phyloP scores from a whole-genome alignment of 2,329 filamentous ascomycete genomes.

The Penicillium polonicum region DNA sequence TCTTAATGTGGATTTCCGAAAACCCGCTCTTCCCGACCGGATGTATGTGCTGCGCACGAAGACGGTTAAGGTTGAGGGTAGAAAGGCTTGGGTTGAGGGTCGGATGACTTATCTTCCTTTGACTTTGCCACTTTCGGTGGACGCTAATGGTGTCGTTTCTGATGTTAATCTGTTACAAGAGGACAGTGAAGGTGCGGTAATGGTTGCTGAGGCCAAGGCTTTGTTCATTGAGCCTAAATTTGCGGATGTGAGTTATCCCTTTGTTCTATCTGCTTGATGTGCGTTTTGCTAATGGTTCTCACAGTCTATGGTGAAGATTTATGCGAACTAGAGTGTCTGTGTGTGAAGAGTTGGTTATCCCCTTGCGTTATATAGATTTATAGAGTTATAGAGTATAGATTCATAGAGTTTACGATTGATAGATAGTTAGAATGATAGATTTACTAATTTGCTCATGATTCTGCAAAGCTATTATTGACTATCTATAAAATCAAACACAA shows the following conservation, averaged over 20 bases:
- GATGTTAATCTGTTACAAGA: conserved; percentile 18
- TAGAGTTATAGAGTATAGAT: background rate
- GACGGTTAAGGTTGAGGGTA: conserved; percentile 35
- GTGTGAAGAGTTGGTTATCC: background rate
- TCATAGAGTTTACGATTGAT: background rate
- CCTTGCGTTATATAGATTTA: background rate
- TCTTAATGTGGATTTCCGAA: conserved; percentile 38
- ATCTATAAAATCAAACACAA: background rate
- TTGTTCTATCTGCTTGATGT: background rate
- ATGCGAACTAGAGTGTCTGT: conserved; percentile 16
- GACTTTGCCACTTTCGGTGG: conserved; percentile 8
- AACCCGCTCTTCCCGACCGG: conserved; percentile 33
- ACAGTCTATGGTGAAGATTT: conserved; percentile 37
- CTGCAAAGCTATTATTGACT: background rate
- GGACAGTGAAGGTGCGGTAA: conserved; percentile 25
- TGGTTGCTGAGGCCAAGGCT: conserved; percentile 39
- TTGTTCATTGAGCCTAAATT: conserved; percentile 42
- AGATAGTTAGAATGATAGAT: background rate
- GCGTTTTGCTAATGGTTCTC: conserved; percentile 2
- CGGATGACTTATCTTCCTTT: conserved; percentile 27
- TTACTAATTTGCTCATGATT: background rate
- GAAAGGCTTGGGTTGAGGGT: conserved; percentile 42
- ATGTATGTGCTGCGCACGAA: conserved; percentile 35
- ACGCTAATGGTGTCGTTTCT: conserved; percentile 3
- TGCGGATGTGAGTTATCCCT: conserved; percentile 29